Base-by-base conservation (phyloP, 2,329 filamentous ascomycete genomes). In the Venturiaceae sp. region DNA sequence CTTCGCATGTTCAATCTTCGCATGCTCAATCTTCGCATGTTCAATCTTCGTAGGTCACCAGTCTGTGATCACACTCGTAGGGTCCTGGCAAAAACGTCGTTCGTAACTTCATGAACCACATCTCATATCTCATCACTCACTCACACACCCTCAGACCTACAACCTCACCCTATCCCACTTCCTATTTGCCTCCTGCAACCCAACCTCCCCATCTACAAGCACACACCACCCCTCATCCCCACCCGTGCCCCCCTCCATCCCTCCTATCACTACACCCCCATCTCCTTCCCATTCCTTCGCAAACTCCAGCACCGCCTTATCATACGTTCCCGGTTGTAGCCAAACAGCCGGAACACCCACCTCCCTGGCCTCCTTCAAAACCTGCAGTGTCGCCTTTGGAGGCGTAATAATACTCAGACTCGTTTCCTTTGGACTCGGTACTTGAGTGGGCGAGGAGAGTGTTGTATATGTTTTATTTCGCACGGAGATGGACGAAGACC, bases 321-420 rank as follows among this genome's bases (percentile, higher is more conserved):
- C 85, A 68, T 88, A 97, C 16, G 84, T 92, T 1, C 92, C 94
- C 0, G 94, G 94, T 74, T 97, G 94, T 63, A 97, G 75, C 88
- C 90, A 96, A 5, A 96, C 85, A 28, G 88, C 81, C 19, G 83
- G 80, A 47, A 95, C 75, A 3, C 91, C 86, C 11, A 87, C 77
- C 58, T 81, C 77, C 71, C 85, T 88, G 0, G 92, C 94, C 71
- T 95, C 88, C 62, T 84, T 78, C 41, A 97, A 76, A 7, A 95
- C 77, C 66, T 84, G 75, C 60, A 86, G 80, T 1, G 94, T 96
- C 32, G 89, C 84, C 2, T 79, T 73, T 0, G 94, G 92, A 3
- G 90, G 90, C 13, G 94, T 97, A 69, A 97, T 90, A 66, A 97
- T 83, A 34, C 87, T 92, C 13, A 97, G 77, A 4, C 85, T 85